Base-by-base conservation (phyloP, 2,329 filamentous ascomycete species). In the Hymenoscyphus repandus region DNA sequence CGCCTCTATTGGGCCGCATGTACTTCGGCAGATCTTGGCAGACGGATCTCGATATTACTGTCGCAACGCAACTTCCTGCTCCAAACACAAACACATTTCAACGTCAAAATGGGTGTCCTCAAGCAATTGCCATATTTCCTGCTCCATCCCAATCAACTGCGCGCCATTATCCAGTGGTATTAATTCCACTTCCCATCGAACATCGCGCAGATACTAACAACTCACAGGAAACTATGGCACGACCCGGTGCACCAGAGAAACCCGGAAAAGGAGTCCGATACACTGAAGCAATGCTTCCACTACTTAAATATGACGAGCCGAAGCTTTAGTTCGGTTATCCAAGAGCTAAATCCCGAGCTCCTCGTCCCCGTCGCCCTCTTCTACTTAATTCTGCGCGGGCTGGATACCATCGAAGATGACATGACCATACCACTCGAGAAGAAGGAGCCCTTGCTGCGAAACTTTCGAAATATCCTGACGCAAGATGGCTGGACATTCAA, bases 361-460 rank as follows among this genome's bases (percentile, higher is more conserved):
- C 81, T 97, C 33, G 81, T 96, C 37, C 90, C 93, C 20, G 79
- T 97, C 41, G 83, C 85, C 50, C 76, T 97, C 9, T 99, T 99
- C 78, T 99, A 99, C 74, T 81, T 99, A 27, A 81, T 90, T 47
- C 78, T 99, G 49, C 88, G 93, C 54, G 93, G 89, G 42, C 80
- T 99, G 45, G 93, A 99, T 70, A 99, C 93, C n/a, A 88, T 99
- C 54, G 93, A 99, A 72, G 93, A 99, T 75, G 93, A 99, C 70
- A 97, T 96, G 83, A 95, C 90, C 5, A 85, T 99, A 54, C 76
- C 86, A 2, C 73, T 92, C 36, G 78, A 80, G 58, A 84, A 79
- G 65, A 99, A 99, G 74, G 87, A 95, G 65, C 90, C 90, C 1
- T 71, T 96, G 50, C 75, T 99, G 54, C 83, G 92, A 55, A 77